Evolutionary conservation across 2,329 filamentous ascomycete species (phyloP).

Genomic region (Ophiocordyceps camponoti-rufipedis): DNA sequence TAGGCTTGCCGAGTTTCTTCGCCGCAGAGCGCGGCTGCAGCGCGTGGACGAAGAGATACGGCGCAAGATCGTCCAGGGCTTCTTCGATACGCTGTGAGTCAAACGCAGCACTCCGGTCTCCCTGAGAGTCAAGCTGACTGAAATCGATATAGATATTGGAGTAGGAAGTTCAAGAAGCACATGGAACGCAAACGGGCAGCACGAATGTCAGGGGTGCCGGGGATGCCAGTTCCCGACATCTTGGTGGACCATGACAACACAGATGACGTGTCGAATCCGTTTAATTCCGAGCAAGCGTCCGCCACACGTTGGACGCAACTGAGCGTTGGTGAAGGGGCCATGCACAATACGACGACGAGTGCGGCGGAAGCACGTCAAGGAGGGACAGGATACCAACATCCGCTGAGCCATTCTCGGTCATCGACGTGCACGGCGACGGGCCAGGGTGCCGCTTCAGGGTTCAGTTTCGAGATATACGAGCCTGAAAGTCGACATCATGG

Average conservation of each 20-base stretch:
- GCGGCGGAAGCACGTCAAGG: constrained; percentile 4
- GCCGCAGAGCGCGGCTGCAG: constrained; percentile 75
- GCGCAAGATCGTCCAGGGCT: constrained; percentile 75
- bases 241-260: constrained; percentile 61
- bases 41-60: constrained; percentile 90
- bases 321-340: constrained; percentile 3
- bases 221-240: constrained; percentile 76
- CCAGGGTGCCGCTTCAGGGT: constrained; percentile 30
- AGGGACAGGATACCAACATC: constrained; percentile 20
- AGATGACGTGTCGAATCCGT: constrained; percentile 20
- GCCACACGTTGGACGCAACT: constrained; percentile 4
- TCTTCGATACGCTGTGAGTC: constrained; percentile 75
- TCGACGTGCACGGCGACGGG: constrained; percentile 16
- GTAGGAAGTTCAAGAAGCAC: constrained; percentile 60
- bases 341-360: constrained; percentile 2
- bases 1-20: constrained; percentile 83
- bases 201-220: constrained; percentile 61
- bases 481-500: constrained; percentile 10
- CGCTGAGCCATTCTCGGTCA: constrained; percentile 34
- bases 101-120: no score
- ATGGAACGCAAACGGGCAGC: constrained; percentile 54
- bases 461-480: constrained; percentile 40
- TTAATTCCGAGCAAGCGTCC: constrained; percentile 5
- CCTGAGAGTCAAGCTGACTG: not conserved
- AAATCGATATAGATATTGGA: constrained; percentile 48